Base-by-base conservation (phyloP, 129 eudicot genomes). In the Artemisia argyi region DNA sequence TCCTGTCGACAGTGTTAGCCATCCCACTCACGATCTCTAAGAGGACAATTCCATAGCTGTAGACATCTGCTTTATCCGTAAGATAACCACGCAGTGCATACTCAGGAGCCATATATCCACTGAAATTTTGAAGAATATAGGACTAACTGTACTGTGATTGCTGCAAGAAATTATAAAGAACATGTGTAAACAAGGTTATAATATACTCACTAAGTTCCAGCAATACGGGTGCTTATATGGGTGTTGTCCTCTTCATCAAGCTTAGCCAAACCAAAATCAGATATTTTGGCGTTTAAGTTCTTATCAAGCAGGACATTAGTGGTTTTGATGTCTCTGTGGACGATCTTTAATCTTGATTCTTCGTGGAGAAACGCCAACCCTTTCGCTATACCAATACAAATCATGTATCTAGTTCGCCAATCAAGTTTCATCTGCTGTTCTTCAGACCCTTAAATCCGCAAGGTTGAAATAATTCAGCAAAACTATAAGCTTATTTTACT, bases 171-270 rank as follows among this genome's bases (percentile, higher is more conserved):
- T 20, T 20, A 20, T 20, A 20, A 1, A 20, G 22, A 20, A 20
- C 22, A 57, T 5, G 42, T n/a, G n/a, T n/a, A n/a, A n/a, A n/a
- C n/a, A n/a, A n/a, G n/a, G n/a, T n/a, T n/a, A n/a, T n/a, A n/a
- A n/a, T n/a, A n/a, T n/a, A 79, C 91, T 91, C 49, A 91, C 97
- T 70, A 81, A 39, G 97, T 91, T 75, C 97, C 97, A 46, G 97
- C 95, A 35, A 91, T 46, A 15, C 95, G 82, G 11, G 97, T 85
- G 86, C 88, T 91, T 11, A 91, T 85, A 70, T 87, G 95, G 17
- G 95, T 87, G 61, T 88, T 42, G 4, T 84, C 90, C 65, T 91
- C 96, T 76, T 91, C 97, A 74, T 85, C 95, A 81, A 88, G 92
- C 79, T 80, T 85, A 64, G 96, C 97, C 77, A 88, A 83, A 44